phyloP scores from a whole-genome alignment of 768 basidiomycete genomes.

The Phaeotremella fagi region DNA sequence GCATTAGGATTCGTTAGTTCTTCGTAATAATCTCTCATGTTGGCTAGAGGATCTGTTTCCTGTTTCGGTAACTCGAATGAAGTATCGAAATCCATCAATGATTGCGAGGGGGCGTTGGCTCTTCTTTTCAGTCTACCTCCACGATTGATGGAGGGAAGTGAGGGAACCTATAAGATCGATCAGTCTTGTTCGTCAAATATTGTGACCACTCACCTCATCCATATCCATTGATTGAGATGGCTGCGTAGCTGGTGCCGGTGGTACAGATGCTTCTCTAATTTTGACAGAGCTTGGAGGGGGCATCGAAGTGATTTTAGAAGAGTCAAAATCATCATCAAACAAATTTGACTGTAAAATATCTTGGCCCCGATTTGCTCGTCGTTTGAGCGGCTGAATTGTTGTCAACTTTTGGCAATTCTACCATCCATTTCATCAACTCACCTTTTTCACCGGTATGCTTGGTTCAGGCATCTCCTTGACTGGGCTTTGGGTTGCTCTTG shows the following conservation, averaged over 20 bases:
- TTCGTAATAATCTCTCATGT: neutral
- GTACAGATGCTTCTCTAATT: too few relatives aligned
- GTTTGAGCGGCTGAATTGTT: constrained; percentile 1
- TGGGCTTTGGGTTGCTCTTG: neutral
- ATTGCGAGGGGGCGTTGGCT: neutral
- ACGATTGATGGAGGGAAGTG: neutral
- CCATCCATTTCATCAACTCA: neutral
- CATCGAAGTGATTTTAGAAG: too few relatives aligned
- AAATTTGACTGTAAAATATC: neutral
- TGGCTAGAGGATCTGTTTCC: neutral
- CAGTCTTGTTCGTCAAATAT: too few relatives aligned
- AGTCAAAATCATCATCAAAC: neutral
- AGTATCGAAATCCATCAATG: neutral
- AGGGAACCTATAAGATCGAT: neutral
- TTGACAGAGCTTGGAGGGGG: too few relatives aligned
- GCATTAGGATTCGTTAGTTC: neutral
- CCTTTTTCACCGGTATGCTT: constrained; percentile 10
- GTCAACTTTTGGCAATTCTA: neutral
- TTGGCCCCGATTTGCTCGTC: neutral
- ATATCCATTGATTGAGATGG: too few relatives aligned
- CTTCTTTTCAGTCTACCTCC: neutral
- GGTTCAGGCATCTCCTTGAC: constrained; percentile 7
- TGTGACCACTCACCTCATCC: too few relatives aligned
- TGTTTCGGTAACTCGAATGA: neutral
- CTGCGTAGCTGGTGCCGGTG: too few relatives aligned